Base-by-base conservation (phyloP, 2,329 filamentous ascomycete species). In the Zymoseptoria tritici region DNA sequence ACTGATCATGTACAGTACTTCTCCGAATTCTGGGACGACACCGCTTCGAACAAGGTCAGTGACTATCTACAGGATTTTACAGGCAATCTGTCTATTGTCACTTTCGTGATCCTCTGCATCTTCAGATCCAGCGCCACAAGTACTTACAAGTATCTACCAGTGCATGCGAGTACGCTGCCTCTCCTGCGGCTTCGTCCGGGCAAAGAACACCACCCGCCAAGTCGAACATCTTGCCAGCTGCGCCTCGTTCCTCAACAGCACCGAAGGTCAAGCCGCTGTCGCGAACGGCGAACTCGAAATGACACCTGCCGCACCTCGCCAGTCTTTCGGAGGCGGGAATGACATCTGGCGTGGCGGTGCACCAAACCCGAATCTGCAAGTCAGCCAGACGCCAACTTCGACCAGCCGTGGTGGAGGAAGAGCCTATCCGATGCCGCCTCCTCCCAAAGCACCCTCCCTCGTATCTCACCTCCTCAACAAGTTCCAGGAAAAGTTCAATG, bases 401-500 rank as follows among this genome's bases (percentile, higher is more conserved):
- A 42, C 22, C 19, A 19, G 36, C 36, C 36, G 36, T 4, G 36
- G 36, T 13, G 36, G 6, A 21, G 13, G 7, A 11, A 26, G 31
- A 36, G 26, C 31, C 1, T 22, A 31, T 11, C 24, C 74, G 2
- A 46, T 64, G 57, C 60, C 54, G 29, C 63, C 59, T 7, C 61
- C 58, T 31, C 64, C 65, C 60, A 66, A 69, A 29, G 67, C 72
- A 11, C 77, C 78, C 6, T 79, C 82, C 4, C 75, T 89, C 53
- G 87, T 85, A 1, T 72, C 76, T 56, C 77, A 85, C 67, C 82
- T 89, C 51, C 78, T 85, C 62, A 70, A 76, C 52, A 77, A 77
- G 57, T 78, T 79, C 68, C 70, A 75, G 2, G 67, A 73, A 3
- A 74, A 76, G 53, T 83, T 83, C 71, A 75, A 72, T 3, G 73